Evolutionary conservation across 305 asterid species (phyloP), one percentile per base, ranked within the genome.

Genomic region (Fraxinus angustifolia): DNA sequence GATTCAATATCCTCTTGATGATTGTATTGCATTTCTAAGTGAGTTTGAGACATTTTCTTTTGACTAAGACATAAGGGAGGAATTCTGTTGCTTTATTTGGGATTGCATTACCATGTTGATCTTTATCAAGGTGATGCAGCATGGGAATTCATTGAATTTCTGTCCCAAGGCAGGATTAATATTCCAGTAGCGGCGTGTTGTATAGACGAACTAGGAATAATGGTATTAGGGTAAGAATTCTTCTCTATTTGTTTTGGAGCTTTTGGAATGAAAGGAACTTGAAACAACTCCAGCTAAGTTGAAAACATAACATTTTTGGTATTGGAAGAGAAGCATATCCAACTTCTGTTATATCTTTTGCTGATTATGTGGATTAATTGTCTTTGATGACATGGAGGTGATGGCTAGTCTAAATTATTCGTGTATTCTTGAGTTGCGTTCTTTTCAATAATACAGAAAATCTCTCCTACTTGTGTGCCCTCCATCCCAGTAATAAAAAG

Each of bases 101-200:
- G 62, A 65, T 70, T 75, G n/a, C 40, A 75, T 65, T 70, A 65
- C 45, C 42, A 53, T 36, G 74, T 65, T 77, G 53, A 79, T 82
- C 77, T 4, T 42, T 72, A 3, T 79, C 56, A 58, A 11, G 38
- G 26, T 33, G 48, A 17, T 77, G 76, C 72, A 30, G 75, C 68
- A 48, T 73, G 62, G 73, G 16, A 70, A 80, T 79, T 23, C 12
- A 35, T 48, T 73, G 79, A 30, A 65, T 58, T 76, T 31, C 40
- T 35, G 72, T 71, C 36, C 50, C 50, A 48, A 60, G 40, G 40
- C 48, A 34, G 30, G 65, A 78, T 12, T 45, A n/a, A 62, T 80
- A 65, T 12, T 74, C 67, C 48, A 17, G 19, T 7, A 30, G 30
- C 21, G 30, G 28, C 2, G 30, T 7, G 68, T 19, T 6, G 68